Evolutionary conservation across 2,329 filamentous ascomycete genomes (phyloP), one percentile per base, ranked within the genome.

Genomic region (Clarireedia hainanense): DNA sequence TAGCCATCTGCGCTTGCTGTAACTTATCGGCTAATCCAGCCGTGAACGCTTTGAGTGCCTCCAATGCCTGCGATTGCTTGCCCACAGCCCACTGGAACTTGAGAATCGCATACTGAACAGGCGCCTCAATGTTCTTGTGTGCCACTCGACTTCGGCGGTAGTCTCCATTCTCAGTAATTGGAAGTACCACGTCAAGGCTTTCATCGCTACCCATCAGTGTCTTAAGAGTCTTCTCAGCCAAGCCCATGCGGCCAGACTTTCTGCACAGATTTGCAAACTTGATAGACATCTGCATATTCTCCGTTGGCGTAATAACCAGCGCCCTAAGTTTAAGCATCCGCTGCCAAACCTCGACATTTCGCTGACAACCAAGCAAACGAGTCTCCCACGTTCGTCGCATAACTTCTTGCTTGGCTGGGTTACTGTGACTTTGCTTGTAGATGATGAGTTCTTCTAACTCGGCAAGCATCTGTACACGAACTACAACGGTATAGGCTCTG

Each of bases 231-330:
- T 96, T 95, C 73, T 99, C 94, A 0, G 94, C 94, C 49, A 99
- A 80, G 9, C 94, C 92, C 79, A 92, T 91, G 30, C 94, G 87
- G 57, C 90, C 88, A 46, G 92, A 96, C 72, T 99, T 99, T 66
- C 95, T 88, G 72, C 95, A 99, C 5, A 99, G 82, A 66, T 97
- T 99, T 66, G 94, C 89, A 70, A 96, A 99, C 70, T 99, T 99
- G 76, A 99, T 97, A 85, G 91, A 96, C 91, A 99, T 99, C 66
- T 95, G 89, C 77, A 95, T 90, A 67, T 96, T 96, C 70, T 99
- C 91, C 36, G 83, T 83, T 0, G 95, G 92, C 0, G 86, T 86
- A 59, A 97, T 92, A 57, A 99, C 94, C 51, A 99, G 78, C 20
- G 91, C 89, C 58, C 94, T 85, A 34, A 99, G 85, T 68, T 96